Percentiles rank a stretch among this genome's conserved stretches.
phyloP scores from a whole-genome alignment of 208 protist species.

The Vickermania ingenoplastis region DNA sequence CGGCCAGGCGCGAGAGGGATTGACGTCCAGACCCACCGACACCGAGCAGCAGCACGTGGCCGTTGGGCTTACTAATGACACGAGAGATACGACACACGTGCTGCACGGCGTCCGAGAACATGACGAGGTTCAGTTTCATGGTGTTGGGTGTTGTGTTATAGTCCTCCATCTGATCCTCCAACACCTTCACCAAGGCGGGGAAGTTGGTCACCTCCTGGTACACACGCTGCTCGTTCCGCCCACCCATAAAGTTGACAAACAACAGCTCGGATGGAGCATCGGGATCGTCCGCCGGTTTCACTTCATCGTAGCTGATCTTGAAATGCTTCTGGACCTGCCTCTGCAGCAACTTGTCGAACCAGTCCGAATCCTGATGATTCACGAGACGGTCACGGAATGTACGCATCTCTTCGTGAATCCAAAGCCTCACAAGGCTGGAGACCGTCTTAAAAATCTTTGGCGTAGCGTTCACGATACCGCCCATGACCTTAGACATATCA shows the following conservation, averaged over 20 bases:
- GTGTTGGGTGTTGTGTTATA: conserved; percentile 85
- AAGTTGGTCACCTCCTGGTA: conserved; percentile 91
- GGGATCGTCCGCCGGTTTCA: conserved; percentile 19
- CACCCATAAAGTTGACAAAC: conserved; percentile 93
- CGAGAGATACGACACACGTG: conserved; percentile 95
- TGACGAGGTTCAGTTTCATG: conserved; percentile 92
- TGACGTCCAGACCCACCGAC: conserved; percentile 97
- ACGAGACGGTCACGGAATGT: conserved; percentile 95
- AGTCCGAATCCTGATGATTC: conserved; percentile 75
- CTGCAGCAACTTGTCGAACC: conserved; percentile 87
- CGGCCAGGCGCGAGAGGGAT: conserved; percentile 92
- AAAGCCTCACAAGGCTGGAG: conserved; percentile 80
- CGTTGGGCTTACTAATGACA: conserved; percentile 93
- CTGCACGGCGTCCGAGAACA: conserved; percentile 96
- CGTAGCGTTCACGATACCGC: conserved; percentile 89
- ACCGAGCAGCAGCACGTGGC: conserved; percentile 95
- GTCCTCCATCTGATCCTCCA: conserved; percentile 89
- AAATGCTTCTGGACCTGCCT: conserved; percentile 76
- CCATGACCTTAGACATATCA: conserved; percentile 96
- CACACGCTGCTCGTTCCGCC: conserved; percentile 37
- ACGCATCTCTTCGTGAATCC: conserved; percentile 94
- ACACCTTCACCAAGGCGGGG: conserved; percentile 48
- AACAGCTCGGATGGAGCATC: conserved; percentile 37
- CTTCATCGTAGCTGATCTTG: conserved; percentile 62
- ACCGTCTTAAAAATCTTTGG: conserved; percentile 42